phyloP scores from a whole-genome alignment of 1,139 yeast genomes.

The Meyerozyma athensensis region DNA sequence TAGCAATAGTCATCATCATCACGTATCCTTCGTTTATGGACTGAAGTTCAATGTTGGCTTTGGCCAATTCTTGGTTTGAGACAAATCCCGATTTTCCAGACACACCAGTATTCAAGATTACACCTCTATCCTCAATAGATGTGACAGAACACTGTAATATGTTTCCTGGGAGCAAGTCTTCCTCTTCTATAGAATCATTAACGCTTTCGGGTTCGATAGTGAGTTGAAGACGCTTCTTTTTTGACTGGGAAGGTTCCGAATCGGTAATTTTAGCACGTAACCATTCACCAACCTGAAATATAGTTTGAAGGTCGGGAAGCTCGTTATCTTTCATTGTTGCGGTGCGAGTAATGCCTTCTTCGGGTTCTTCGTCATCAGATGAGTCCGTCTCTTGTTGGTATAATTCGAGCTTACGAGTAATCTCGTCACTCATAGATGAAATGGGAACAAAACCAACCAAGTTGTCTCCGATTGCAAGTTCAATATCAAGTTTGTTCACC shows the following conservation, averaged over 20 bases:
- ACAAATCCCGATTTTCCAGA: constrained; percentile 62
- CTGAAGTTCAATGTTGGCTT: constrained; percentile 18
- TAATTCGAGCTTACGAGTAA: constrained; percentile 54
- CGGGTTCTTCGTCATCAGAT: constrained; percentile 41
- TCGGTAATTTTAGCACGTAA: constrained; percentile 69
- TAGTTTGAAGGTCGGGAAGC: constrained; percentile 50
- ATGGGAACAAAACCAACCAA: constrained; percentile 77
- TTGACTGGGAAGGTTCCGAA: constrained; percentile 25
- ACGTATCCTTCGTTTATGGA: constrained; percentile 40
- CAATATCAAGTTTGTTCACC: constrained; percentile 59
- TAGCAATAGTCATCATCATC: constrained; percentile 41
- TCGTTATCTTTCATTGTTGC: constrained; percentile 27
- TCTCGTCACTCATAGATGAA: constrained; percentile 64
- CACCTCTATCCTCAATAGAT: constrained; percentile 90
- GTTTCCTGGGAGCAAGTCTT: constrained; percentile 60
- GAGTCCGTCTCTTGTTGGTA: constrained; percentile 39
- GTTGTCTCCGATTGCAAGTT: constrained; percentile 76
- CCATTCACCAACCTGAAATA: constrained; percentile 79
- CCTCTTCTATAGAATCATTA: constrained; percentile 56
- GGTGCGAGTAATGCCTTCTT: constrained; percentile 27
- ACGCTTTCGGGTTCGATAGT: constrained; percentile 72
- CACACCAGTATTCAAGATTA: constrained; percentile 67
- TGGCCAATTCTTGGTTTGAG: constrained; percentile 57
- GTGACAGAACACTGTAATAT: constrained; percentile 71
- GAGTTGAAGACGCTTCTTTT: constrained; percentile 62